These are phyloP conservation scores for Cutaneotrichosporon curvatum DNA, from an alignment of 1,284 basidiomycete genomes.

Conservation along the genomic window DNA sequence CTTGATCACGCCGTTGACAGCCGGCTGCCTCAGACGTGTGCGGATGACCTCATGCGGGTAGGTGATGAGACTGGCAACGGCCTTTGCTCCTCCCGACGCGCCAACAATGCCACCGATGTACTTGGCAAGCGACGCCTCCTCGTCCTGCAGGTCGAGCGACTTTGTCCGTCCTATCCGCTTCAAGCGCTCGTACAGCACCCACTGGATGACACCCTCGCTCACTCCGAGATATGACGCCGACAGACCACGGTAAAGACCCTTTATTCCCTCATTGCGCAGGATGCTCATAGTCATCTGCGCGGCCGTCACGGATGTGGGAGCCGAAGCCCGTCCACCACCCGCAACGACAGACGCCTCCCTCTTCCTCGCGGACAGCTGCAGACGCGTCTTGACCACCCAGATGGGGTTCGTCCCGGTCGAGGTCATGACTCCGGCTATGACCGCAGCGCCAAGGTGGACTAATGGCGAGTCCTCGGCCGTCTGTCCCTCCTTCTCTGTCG, in stretches of 20 bases:
- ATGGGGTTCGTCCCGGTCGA: constrained; percentile 95
- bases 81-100: constrained; percentile 89
- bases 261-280: constrained; percentile 69
- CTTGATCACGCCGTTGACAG: constrained; percentile 54
- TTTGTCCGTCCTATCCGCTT: constrained; percentile 30
- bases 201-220: constrained; percentile 94
- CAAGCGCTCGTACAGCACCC: constrained; percentile 81
- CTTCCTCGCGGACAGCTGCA: constrained; percentile 56
- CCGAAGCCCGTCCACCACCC: constrained; percentile 7
- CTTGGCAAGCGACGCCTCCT: constrained; percentile 51
- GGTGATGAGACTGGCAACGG: constrained; percentile 84
- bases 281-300: constrained; percentile 66
- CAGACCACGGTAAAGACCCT: constrained; percentile 89
- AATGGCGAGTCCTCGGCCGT: constrained; percentile 70
- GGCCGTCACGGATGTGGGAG: constrained; percentile 21
- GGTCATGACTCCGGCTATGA: constrained; percentile 70
- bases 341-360: constrained; percentile 15
- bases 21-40: constrained; percentile 83
- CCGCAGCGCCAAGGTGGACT: constrained; percentile 81
- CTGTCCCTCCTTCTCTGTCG: constrained; percentile 51
- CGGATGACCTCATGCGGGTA: constrained; percentile 96
- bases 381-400: constrained; percentile 94
- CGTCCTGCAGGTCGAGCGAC: constrained; percentile 11
- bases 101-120: constrained; percentile 65
- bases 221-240: constrained; percentile 94